Conservation (phyloP, 306 rosid species). For the Begonia peltatifolia region DNA sequence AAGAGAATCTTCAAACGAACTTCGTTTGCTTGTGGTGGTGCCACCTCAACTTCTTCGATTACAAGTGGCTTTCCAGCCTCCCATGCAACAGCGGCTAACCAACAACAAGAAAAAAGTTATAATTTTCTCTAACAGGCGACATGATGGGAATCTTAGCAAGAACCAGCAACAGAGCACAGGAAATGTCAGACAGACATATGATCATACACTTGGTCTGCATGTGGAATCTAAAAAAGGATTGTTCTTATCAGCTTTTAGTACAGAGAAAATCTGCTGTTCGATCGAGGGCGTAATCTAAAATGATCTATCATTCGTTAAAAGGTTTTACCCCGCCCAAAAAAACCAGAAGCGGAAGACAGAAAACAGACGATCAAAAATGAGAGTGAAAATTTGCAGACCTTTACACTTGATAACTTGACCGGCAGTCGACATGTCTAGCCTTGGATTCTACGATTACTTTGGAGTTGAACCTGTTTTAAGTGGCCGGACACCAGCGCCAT, state of each 20-base stretch:
- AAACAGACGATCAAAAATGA: background rate
- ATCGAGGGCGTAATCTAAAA: too few species aligned
- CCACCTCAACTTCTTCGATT: constrained; percentile 38
- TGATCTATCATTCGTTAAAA: too few species aligned
- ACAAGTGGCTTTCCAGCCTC: constrained; percentile 41
- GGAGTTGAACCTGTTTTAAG: background rate
- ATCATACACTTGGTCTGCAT: too few species aligned
- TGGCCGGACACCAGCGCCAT: background rate
- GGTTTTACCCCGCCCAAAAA: constrained; percentile 10
- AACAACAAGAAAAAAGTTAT: constrained; percentile 20
- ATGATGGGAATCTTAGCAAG: background rate
- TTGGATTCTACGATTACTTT: background rate
- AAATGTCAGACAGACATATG: too few species aligned
- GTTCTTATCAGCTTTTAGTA: too few species aligned
- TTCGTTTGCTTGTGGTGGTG: constrained; percentile 37
- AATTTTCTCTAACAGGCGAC: background rate
- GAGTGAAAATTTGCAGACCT: constrained; percentile 17
- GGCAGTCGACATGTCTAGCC: constrained; percentile 28
- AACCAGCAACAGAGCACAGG: too few species aligned
- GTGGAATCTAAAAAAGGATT: too few species aligned
- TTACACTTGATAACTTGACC: constrained; percentile 63
- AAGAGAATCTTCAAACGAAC: constrained; percentile 36
- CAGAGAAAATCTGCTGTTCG: too few species aligned
- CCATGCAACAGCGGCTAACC: constrained; percentile 44
- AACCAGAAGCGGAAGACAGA: background rate